Base-by-base conservation (phyloP, 2,329 filamentous ascomycete genomes). In the Calycina marina region DNA sequence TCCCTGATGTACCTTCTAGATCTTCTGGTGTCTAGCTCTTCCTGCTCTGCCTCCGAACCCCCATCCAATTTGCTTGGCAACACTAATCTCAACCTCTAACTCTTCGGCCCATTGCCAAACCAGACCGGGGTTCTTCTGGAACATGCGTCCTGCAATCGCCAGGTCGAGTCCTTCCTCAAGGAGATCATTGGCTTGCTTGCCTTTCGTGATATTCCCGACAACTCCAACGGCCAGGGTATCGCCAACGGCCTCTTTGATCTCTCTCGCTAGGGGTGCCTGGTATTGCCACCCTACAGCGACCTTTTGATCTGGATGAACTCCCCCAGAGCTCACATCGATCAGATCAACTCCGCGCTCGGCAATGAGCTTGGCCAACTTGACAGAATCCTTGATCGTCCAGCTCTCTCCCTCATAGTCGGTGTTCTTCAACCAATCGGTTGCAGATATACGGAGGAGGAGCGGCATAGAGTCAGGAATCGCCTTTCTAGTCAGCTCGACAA, bases 351-450 rank as follows among this genome's bases (percentile, higher is more conserved):
- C 81, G 9, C 57, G 61, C 2, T 71, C 66, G 0, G 73, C 74
- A 0, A 90, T 59, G 0, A 75, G 56, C 28, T 62, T 51, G 0
- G 80, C 76, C 1, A 90, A 65, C 30, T 61, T 60, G 17, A 72
- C 61, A 0, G 72, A 74, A 34, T 88, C 66, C 11, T 72, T 65
- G 2, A 71, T 43, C 0, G 66, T 77, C 81, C 82, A 90, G 45
- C 67, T 71, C 42, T 74, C 67, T 8, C 62, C 57, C 13, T 62
- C 52, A 20, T 61, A 63, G 6, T 61, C 59, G 30, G 67, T 63
- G 36, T 67, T 60, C 37, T 84, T 75, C 0, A 86, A 63, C 77
- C 77, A 85, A 48, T 88, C 81, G 0, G 73, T 76, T 0, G 75
- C 77, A n/a, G 69, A 76, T 42, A 88, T 67, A 14, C 82, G 70